A percentile compares a stretch with the other conserved stretches of the same genome.
Evolutionary conservation across 192 early-diverging fungal genomes (phyloP).

Genomic region (Jimgerdemannia lactiflua): DNA sequence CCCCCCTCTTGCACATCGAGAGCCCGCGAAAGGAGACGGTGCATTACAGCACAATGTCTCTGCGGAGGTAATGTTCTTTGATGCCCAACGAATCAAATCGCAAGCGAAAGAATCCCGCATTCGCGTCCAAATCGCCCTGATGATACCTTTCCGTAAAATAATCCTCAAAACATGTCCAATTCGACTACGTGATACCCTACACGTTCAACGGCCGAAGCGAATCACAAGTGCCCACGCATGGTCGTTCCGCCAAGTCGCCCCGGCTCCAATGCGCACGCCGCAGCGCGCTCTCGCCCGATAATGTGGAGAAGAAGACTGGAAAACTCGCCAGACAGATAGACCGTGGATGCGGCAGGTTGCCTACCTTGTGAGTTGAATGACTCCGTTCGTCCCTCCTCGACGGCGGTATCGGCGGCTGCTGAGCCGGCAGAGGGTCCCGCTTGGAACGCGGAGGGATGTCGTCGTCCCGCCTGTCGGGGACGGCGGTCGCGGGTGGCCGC

Average conservation of each 20-base stretch:
- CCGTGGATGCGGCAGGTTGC: background rate
- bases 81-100: background rate
- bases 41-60: no score
- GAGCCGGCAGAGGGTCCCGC: background rate
- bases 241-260: background rate
- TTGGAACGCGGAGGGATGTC: background rate
- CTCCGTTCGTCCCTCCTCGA: background rate
- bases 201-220: background rate
- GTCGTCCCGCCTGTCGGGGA: background rate
- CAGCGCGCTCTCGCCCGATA: background rate
- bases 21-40: background rate
- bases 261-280: background rate
- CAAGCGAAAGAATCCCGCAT: background rate
- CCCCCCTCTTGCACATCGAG: background rate
- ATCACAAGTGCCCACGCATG: background rate
- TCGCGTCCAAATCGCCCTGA: background rate
- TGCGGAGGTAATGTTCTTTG: background rate
- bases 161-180: background rate
- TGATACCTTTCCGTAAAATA: background rate
- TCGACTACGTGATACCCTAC: background rate
- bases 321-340: background rate
- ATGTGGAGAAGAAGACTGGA: background rate
- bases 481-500: background rate
- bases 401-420: background rate
- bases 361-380: background rate